Base-by-base conservation (phyloP, 2,329 filamentous ascomycete species). In the Monosporascus sp. region DNA sequence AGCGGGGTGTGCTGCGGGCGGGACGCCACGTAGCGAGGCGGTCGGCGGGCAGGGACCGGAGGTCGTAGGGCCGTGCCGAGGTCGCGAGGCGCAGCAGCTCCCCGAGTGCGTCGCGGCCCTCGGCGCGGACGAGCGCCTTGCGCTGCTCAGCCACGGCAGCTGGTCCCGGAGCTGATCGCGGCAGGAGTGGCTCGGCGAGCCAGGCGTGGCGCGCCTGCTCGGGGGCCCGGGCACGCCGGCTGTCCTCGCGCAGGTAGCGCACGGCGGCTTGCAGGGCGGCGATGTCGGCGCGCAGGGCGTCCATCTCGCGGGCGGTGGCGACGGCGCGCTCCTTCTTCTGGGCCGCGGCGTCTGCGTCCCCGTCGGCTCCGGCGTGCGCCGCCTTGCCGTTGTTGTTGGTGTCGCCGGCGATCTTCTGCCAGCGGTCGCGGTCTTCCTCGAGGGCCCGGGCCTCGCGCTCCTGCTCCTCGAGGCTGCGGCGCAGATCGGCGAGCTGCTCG, bases 301-400 rank as follows among this genome's bases (percentile, higher is more conserved):
- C 87, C 72, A 91, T 85, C 68, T 93, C 87, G 50, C 85, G 81
- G 27, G 85, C 84, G 1, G 84, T 88, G 5, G 85, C 83, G 47
- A 88, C 85, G 27, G 86, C 84, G 25, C 82, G 80, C 65, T 88
- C 83, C 63, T 46, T 46, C 5, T 46, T 25, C 43, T 86, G 79
- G 22, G 82, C 81, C 11, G 80, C 78, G 69, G 81, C 82, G 54
- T 76, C 75, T 8, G 70, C 73, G 15, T 69, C 70, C 8, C 63
- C 70, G 36, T 66, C 72, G n/a, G 69, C 72, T 4, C 71, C 72
- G n/a, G 75, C 78, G 55, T 78, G 81, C 9, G 77, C 76, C 24
- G 9, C 9, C 5, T 35, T 35, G 31, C 31, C 31, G 4, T 14
- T 35, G 9, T 14, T 35, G 31, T 77, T 75, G 60, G 76, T 80